Evolutionary conservation across 202 grass and related monocot species (phyloP), one percentile per base, ranked within the genome.

Genomic region (Hordeum pubiflorum): DNA sequence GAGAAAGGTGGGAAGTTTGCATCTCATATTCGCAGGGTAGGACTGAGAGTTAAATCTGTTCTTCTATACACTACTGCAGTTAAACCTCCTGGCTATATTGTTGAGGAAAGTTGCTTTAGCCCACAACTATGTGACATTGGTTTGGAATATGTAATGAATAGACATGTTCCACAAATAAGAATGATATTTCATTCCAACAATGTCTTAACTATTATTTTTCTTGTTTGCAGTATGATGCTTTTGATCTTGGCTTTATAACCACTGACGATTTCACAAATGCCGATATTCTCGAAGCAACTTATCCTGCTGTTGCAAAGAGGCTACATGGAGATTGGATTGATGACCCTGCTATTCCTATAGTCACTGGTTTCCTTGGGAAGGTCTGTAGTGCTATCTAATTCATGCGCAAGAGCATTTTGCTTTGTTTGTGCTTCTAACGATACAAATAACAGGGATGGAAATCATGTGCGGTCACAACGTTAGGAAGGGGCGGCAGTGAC

Each of bases 401-500:
- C 54, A 74, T 78, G 11, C 75, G 46, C 15, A 62, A 69, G 4
- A 33, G 34, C 21, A 59, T 59, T 81, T 69, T 81, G 36, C 23
- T 75, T 5, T 72, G 7, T 77, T 76, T 66, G 15, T 61, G 26
- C 10, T 79, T 38, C 41, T 69, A 15, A 82, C 56, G 3, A 75
- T 63, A 15, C 26, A 74, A 78, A 84, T 81, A 69, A 69, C 84
- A 99, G 92, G 92, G 92, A 48, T 91, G 92, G 85, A 99, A 95
- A 90, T 99, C 92, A 46, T 89, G 92, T 70, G 92, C 96, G 12
- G 79, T 99, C 44, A 99, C 96, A 67, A 99, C 96, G 84, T 85
- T 99, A 91, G 96, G 96, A 60, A 95, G 96, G 80, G 96, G 96
- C 58, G 96, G 96, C 69, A 99, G 96, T 20, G 96, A 99, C 71